Percentiles rank a stretch among this genome's conserved stretches.
These are phyloP conservation scores for Cercophora sp. DNA, from an alignment of 495 filamentous ascomycete genomes.

Conservation along the genomic window DNA sequence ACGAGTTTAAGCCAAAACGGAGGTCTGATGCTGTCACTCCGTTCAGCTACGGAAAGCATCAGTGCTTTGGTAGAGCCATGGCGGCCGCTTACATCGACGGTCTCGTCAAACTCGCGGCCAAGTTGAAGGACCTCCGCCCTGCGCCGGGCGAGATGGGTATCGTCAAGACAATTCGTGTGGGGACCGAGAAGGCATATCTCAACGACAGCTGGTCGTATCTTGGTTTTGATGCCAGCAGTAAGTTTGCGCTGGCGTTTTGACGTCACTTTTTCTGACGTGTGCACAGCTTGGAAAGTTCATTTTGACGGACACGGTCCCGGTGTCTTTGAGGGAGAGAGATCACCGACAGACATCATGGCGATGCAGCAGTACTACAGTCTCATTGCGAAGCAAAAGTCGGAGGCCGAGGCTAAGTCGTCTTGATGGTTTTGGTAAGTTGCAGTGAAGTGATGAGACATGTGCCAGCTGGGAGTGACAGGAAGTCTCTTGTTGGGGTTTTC, in stretches of 20 bases:
- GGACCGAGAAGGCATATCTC: constrained; percentile 30
- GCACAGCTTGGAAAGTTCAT: constrained; percentile 16
- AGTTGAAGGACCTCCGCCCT: constrained; percentile 33
- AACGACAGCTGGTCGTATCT: constrained; percentile 40
- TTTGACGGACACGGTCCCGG: constrained; percentile 14
- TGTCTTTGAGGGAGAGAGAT: background rate
- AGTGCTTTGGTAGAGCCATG: constrained; percentile 28
- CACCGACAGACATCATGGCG: background rate
- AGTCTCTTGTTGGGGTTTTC: no score
- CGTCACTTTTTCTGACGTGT: background rate
- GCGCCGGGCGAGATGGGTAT: constrained; percentile 36
- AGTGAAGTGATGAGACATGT: no score
- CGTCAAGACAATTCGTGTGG: constrained; percentile 32
- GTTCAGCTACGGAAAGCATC: constrained; percentile 32
- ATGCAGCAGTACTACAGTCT: constrained; percentile 7
- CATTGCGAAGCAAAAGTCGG: constrained; percentile 5
- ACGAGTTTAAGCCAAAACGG: constrained; percentile 18
- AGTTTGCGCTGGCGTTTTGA: constrained; percentile 5
- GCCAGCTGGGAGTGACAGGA: no score
- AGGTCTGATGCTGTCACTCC: constrained; percentile 9
- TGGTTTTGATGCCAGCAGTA: constrained; percentile 29
- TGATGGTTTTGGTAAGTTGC: no score
- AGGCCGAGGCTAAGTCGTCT: background rate
- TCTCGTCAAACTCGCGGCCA: constrained; percentile 30
- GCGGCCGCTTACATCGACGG: constrained; percentile 23